Conservation (phyloP, 129 eudicot genomes). For the Logfia minima region DNA sequence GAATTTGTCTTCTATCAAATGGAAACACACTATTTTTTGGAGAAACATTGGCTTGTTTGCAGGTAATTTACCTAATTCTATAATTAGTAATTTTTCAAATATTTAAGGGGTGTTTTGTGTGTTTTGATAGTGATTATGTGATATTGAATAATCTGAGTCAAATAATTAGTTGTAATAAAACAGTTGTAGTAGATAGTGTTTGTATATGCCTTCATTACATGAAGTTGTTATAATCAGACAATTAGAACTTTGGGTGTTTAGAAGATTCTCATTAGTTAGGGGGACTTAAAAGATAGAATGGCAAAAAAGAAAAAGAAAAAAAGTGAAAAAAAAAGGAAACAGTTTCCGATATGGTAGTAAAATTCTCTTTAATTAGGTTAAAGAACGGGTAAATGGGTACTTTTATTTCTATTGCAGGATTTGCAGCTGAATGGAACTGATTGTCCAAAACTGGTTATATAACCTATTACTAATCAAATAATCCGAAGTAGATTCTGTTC, state of each 20-base stretch:
- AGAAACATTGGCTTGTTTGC: conserved; percentile 94
- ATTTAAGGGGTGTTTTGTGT: not conserved
- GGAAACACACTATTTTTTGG: conserved; percentile 96
- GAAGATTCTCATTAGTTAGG: not conserved
- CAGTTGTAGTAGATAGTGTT: not conserved
- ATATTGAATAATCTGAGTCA: not conserved
- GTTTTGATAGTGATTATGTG: not conserved
- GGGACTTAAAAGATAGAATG: not conserved
- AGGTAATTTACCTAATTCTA: conserved; percentile 41
- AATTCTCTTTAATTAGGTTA: not conserved
- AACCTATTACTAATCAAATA: too few species aligned
- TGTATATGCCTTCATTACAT: not conserved
- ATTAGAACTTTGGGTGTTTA: not conserved
- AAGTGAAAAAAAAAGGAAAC: not conserved
- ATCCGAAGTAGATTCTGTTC: not conserved
- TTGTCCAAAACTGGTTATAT: too few species aligned
- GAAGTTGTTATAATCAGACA: too few species aligned
- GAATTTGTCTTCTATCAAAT: conserved; percentile 92
- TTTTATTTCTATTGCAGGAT: not conserved
- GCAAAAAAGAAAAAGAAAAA: not conserved
- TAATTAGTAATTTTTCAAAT: not conserved
- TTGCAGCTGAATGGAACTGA: not conserved
- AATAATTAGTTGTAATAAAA: too few species aligned
- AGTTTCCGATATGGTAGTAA: not conserved
- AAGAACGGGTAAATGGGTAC: not conserved